Evolutionary conservation across 1,139 yeast genomes (phyloP).

Genomic region (Zygosaccharomyces pseudobailii): DNA sequence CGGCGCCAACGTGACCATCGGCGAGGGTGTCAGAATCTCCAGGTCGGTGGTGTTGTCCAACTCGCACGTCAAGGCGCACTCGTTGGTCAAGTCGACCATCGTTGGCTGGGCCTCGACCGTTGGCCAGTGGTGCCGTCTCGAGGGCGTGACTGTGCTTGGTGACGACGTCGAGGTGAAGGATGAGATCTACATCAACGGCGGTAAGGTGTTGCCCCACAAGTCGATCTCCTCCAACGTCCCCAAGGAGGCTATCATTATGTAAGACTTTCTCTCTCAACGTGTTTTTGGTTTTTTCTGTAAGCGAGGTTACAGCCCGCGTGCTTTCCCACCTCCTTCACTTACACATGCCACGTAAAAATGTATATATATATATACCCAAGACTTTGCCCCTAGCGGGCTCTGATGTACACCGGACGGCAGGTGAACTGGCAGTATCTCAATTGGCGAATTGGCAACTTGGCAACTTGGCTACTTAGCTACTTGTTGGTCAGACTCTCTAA

Average conservation of each 20-base stretch:
- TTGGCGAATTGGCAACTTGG: no score
- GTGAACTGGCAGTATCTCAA: no score
- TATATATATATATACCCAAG: background rate
- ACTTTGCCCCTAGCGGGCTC: background rate
- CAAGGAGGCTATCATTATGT: constrained; percentile 97
- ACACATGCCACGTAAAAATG: background rate
- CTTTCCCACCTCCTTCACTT: background rate
- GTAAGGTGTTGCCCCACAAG: constrained; percentile 98
- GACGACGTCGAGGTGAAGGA: constrained; percentile 98
- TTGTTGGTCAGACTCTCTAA: constrained; percentile 25
- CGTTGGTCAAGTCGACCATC: constrained; percentile 95
- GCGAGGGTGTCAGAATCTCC: constrained; percentile 98
- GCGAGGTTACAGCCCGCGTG: constrained; percentile 11
- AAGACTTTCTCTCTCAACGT: constrained; percentile 12
- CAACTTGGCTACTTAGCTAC: background rate
- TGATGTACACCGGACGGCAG: no score
- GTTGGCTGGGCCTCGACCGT: constrained; percentile 99
- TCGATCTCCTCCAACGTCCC: constrained; percentile 94
- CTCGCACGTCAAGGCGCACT: constrained; percentile 93
- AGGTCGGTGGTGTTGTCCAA: constrained; percentile 90
- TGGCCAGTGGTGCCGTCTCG: constrained; percentile 99
- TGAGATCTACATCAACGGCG: constrained; percentile 98
- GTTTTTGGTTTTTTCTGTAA: no score
- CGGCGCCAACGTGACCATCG: constrained; percentile 94
- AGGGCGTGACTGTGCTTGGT: constrained; percentile 96